Base-by-base conservation (phyloP, 1,139 yeast genomes). In the Suhomyces anneliseae region DNA sequence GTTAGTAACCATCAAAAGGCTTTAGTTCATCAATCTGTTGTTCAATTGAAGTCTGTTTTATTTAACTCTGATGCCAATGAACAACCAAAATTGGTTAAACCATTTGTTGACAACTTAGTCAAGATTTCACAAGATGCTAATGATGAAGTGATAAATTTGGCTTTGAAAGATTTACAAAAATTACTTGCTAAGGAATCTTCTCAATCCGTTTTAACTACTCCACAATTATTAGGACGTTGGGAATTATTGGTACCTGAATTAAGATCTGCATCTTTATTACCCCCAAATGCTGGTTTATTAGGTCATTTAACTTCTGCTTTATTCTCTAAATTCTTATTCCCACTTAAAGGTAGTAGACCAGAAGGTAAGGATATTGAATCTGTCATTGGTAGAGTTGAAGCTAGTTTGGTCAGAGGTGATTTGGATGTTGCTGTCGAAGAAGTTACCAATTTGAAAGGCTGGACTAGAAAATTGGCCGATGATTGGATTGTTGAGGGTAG, bases 211-310 rank as follows among this genome's bases (percentile, higher is more conserved):
- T 73, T 85, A 53, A 75, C 83, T 11, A 76, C 70, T 49, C 62
- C 90, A n/a, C 93, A 93, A 61, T 78, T 90, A 57, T 71, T 80
- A 55, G 66, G 82, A 43, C 80, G 90, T 65, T 87, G 93, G 87
- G 82, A 83, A 55, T 73, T 84, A 49, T 76, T 93, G 51, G 85
- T 81, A 19, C 96, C 96, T 15, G 96, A 92, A 68, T 82, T 93
- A 62, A 85, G 96, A 67, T 83, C 90, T 29, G 93, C 96, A 8
- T 85, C 97, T 10, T 71, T 90, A 57, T 79, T 89, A 53, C 98
- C 98, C 44, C 96, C 95, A 58, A 88, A 92, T 64, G 96, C 99
- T 32, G 99, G 99, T 60, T 80, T 93, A 49, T 80, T 93, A 58
- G 98, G 97, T 38, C 97, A 93, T 68, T 67, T 90, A 44, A 79